phyloP scores from a whole-genome alignment of 129 eudicot genomes.

The Helianthus tuberosus region DNA sequence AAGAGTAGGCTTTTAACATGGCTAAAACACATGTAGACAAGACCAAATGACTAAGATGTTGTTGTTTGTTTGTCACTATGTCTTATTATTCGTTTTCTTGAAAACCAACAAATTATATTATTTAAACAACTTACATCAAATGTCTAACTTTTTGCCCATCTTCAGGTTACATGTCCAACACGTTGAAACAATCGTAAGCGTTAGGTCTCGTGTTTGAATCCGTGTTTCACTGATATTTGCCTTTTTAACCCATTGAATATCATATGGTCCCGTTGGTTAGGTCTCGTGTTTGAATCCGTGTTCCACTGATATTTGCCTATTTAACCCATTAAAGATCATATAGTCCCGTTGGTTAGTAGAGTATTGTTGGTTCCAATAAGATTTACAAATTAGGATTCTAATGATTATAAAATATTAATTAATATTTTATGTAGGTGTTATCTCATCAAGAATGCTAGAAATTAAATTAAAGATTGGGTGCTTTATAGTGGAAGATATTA shows the following conservation, averaged over 20 bases:
- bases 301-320: too few species aligned
- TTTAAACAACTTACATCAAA: background rate
- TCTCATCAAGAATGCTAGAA: background rate
- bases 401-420: too few species aligned
- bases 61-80: conserved; percentile 29
- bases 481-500: conserved; percentile 17
- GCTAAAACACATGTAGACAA: conserved; percentile 38
- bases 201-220: too few species aligned
- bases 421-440: background rate
- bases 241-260: background rate
- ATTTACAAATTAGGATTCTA: too few species aligned
- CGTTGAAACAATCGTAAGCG: too few species aligned
- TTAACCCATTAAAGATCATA: background rate
- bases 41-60: conserved; percentile 24
- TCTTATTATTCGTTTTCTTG: conserved; percentile 18
- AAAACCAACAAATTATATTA: conserved; percentile 8
- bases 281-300: too few species aligned
- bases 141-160: background rate
- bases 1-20: conserved; percentile 37
- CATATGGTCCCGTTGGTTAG: background rate
- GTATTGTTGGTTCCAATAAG: too few species aligned
- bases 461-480: conserved; percentile 19
- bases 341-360: too few species aligned
- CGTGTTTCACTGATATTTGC: too few species aligned
- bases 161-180: background rate